These are phyloP conservation scores for Adenanthera pavonina DNA, from an alignment of 306 rosid species.

Conservation along the genomic window DNA sequence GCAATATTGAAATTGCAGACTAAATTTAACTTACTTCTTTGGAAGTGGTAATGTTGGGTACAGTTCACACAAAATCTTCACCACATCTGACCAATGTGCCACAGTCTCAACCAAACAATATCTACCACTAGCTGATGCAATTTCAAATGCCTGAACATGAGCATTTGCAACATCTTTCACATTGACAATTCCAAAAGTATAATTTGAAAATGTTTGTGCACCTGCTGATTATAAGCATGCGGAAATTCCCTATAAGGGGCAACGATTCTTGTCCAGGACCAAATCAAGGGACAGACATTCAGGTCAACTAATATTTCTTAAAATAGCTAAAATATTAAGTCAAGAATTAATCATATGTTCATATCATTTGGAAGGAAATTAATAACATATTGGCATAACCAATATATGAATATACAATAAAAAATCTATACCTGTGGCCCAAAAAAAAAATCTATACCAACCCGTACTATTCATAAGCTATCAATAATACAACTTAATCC, in stretches of 20 bases:
- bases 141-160: background rate
- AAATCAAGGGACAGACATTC: background rate
- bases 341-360: background rate
- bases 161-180: conserved; percentile 14
- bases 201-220: background rate
- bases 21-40: background rate
- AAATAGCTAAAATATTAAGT: background rate
- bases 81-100: background rate
- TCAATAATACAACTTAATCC: too few relatives aligned
- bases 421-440: too few relatives aligned
- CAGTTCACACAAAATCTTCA: background rate
- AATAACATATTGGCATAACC: background rate
- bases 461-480: too few relatives aligned
- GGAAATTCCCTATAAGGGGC: background rate
- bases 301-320: background rate
- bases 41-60: background rate
- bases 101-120: background rate
- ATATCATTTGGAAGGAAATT: background rate
- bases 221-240: background rate
- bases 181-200: background rate
- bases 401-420: too few relatives aligned
- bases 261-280: background rate
- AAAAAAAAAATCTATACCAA: too few relatives aligned
- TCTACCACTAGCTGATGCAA: background rate
- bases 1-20: background rate